Evolutionary conservation across 345 rosid genomes (phyloP).

Genomic region (Euphorbia peplus): DNA sequence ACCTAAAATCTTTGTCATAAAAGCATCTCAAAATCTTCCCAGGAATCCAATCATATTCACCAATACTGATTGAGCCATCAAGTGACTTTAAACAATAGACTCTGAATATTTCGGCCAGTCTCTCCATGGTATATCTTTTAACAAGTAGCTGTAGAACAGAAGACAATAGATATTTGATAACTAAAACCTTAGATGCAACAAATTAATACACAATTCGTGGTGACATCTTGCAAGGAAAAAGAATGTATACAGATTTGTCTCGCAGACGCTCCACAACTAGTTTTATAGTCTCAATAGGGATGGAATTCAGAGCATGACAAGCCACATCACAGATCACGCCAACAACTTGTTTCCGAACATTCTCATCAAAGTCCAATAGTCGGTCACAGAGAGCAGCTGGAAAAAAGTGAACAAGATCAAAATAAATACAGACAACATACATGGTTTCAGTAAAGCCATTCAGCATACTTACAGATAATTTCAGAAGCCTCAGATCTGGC

Average conservation of each 20-base stretch:
- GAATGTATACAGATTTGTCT: conserved; percentile 80
- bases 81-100: conserved; percentile 50
- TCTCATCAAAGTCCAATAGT: conserved; percentile 94
- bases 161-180: conserved; percentile 3
- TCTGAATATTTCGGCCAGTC: conserved; percentile 75
- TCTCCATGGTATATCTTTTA: conserved; percentile 85
- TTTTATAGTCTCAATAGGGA: conserved; percentile 72
- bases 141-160: conserved; percentile 58
- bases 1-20: conserved; percentile 96
- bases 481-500: conserved; percentile 71
- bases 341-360: conserved; percentile 92
- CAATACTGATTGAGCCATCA: conserved; percentile 42
- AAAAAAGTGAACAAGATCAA: conserved; percentile 22
- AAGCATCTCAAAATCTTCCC: conserved; percentile 90
- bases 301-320: conserved; percentile 51
- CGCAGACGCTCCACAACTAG: conserved; percentile 87
- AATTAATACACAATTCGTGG: conserved; percentile 13
- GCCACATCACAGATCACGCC: conserved; percentile 84
- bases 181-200: conserved; percentile 11
- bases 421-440: conserved; percentile 18
- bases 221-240: conserved; percentile 15
- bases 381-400: conserved; percentile 96
- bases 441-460: conserved; percentile 16
- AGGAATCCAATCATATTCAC: conserved; percentile 91
- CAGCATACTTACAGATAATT: conserved; percentile 58